Conservation (phyloP, 768 basidiomycete species). For the Sistotremastrum niveocremeum region DNA sequence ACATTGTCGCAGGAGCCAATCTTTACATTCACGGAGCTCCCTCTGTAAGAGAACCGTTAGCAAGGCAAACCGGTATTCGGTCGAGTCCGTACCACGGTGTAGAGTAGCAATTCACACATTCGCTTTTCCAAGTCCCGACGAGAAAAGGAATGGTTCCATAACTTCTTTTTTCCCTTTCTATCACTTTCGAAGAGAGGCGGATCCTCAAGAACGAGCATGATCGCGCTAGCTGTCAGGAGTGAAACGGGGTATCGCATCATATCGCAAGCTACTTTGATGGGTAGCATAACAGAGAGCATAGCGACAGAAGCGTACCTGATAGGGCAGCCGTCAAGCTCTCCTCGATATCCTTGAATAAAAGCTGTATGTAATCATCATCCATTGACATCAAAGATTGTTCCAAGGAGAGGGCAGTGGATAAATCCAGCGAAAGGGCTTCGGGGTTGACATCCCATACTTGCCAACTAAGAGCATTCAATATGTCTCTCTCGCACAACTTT, state of each 20-base stretch:
- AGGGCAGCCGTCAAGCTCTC: conserved; percentile 30
- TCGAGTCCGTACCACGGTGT: no score
- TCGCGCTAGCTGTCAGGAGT: conserved; percentile 37
- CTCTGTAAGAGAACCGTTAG: no score
- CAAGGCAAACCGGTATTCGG: no score
- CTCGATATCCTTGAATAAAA: conserved; percentile 36
- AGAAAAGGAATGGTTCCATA: no score
- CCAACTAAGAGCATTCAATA: conserved; percentile 35
- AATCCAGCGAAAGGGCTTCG: conserved; percentile 36
- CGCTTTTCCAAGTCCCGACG: no score
- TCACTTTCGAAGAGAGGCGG: no score
- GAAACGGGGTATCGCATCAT: conserved; percentile 39
- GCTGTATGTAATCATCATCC: conserved; percentile 30
- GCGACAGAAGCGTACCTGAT: conserved; percentile 20
- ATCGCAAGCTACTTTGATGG: conserved; percentile 31
- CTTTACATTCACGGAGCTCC: no score
- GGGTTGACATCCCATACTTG: conserved; percentile 38
- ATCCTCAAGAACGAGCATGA: conserved; percentile 15
- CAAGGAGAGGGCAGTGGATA: conserved; percentile 42
- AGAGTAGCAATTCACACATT: no score
- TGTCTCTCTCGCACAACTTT: conserved; percentile 43
- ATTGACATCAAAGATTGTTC: conserved; percentile 27
- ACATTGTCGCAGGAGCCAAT: no score
- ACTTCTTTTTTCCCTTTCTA: no score
- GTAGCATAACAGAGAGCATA: background rate